Conservation (phyloP, 2,329 filamentous ascomycete species). For the Trichoderma koningiopsis region DNA sequence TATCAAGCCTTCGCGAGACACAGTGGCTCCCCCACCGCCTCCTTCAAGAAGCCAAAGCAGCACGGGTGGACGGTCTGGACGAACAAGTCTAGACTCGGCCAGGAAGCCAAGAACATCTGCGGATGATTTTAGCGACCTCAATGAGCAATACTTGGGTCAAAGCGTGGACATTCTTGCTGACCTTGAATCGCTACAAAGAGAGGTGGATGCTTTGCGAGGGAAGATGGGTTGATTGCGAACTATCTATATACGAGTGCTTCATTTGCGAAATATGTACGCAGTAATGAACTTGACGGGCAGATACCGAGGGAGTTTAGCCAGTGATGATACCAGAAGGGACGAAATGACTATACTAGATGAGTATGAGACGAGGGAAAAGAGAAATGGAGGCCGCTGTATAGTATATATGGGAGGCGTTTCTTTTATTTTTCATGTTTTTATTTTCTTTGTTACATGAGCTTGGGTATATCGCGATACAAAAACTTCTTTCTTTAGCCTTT, state of each 20-base stretch:
- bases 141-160: constrained; percentile 36
- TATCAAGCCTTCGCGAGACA: constrained; percentile 34
- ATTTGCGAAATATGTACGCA: background rate
- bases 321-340: constrained; percentile 4
- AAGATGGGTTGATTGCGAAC: background rate
- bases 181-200: constrained; percentile 69
- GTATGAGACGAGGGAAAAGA: background rate
- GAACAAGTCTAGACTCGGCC: constrained; percentile 40
- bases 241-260: background rate
- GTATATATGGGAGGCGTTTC: constrained; percentile 24
- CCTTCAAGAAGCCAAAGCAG: constrained; percentile 50
- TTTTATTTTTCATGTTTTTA: background rate
- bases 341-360: background rate
- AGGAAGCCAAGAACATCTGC: constrained; percentile 9
- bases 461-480: constrained; percentile 4
- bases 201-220: constrained; percentile 67
- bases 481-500: background rate
- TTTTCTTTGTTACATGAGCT: background rate
- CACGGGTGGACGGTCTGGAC: constrained; percentile 40
- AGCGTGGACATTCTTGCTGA: constrained; percentile 69
- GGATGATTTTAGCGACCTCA: background rate
- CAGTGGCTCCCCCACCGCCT: constrained; percentile 50
- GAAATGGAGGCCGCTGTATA: constrained; percentile 17
- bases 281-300: background rate
- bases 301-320: background rate